Percentiles rank a stretch among this genome's conserved stretches.
phyloP scores from a whole-genome alignment of 1,139 yeast species.

The Candida sojae region DNA sequence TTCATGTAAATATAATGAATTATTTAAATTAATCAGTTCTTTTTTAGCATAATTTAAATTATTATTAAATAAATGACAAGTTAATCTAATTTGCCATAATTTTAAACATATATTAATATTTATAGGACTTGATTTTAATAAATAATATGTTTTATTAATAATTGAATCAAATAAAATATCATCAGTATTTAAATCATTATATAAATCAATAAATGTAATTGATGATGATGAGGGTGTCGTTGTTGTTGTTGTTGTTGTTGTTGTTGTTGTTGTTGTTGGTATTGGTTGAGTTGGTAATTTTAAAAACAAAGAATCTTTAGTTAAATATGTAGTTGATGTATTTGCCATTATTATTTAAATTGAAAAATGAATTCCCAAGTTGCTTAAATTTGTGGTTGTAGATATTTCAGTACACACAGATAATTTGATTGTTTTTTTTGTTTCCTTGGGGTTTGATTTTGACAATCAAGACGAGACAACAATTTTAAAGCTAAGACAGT shows the following conservation, averaged over 20 bases:
- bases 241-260: no score
- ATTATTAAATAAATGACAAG: constrained; percentile 31
- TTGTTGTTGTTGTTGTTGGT: neutral
- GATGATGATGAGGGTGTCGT: no score
- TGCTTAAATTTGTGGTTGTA: no score
- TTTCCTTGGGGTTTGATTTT: no score
- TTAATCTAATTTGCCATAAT: constrained; percentile 43
- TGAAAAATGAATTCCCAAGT: neutral
- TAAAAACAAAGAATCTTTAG: constrained; percentile 19
- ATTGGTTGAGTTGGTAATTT: constrained; percentile 16
- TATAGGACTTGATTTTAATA: constrained; percentile 15
- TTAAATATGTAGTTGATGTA: constrained; percentile 7
- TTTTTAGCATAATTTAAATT: constrained; percentile 33
- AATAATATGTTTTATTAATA: constrained; percentile 14
- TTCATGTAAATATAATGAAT: constrained; percentile 36
- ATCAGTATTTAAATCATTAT: neutral
- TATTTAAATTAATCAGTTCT: constrained; percentile 42
- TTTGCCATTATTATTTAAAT: neutral
- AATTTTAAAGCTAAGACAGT: no score
- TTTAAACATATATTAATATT: constrained; percentile 15
- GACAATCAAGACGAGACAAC: no score
- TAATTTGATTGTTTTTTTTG: no score
- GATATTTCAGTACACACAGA: neutral
- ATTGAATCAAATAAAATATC: constrained; percentile 6
- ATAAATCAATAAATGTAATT: constrained; percentile 6